Conservation (phyloP, 2,329 filamentous ascomycete genomes). For the Sordariomycetes sp. region DNA sequence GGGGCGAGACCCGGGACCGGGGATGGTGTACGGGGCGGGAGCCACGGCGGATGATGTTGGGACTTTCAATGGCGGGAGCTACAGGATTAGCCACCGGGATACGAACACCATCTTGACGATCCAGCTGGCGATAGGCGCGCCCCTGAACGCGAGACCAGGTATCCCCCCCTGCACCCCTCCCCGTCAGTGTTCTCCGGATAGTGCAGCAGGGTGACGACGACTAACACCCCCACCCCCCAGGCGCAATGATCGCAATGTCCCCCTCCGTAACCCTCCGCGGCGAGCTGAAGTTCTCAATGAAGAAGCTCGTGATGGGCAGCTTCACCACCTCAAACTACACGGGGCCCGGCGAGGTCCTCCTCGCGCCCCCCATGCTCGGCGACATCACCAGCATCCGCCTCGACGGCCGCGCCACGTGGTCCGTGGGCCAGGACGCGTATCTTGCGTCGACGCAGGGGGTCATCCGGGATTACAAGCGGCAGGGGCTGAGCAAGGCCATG, state of each 20-base stretch:
- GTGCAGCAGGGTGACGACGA: neutral
- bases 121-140: constrained; percentile 81
- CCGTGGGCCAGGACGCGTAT: constrained; percentile 75
- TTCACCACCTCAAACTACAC: constrained; percentile 69
- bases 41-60: constrained; percentile 71
- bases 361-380: constrained; percentile 68
- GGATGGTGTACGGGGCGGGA: constrained; percentile 6
- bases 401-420: constrained; percentile 63
- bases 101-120: constrained; percentile 81
- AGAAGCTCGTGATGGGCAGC: constrained; percentile 76
- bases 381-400: constrained; percentile 76
- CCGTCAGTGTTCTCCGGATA: neutral
- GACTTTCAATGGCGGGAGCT: constrained; percentile 95
- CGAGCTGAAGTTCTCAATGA: constrained; percentile 71
- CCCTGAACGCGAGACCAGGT: constrained; percentile 59
- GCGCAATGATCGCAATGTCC: constrained; percentile 91
- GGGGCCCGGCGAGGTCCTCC: constrained; percentile 78
- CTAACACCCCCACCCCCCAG: constrained; percentile 22
- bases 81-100: constrained; percentile 83
- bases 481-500: constrained; percentile 78
- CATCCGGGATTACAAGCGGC: constrained; percentile 73
- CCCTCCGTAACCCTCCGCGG: constrained; percentile 76
- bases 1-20: neutral
- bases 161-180: neutral
- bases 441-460: constrained; percentile 79